Conservation (phyloP, 2,329 filamentous ascomycete genomes). For the Arthrobotrys conoides region DNA sequence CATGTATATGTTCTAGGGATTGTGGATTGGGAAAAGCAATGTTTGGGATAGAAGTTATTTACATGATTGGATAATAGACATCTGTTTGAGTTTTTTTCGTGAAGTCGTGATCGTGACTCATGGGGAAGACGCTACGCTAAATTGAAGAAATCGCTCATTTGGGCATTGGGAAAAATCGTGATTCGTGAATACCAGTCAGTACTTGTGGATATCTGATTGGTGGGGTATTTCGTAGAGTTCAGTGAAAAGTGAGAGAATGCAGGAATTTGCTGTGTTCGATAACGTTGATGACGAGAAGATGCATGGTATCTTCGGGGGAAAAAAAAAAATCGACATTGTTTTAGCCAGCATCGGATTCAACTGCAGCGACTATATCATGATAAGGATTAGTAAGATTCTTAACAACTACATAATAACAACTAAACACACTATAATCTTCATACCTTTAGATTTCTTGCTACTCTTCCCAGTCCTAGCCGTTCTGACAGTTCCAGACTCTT, state of each 20-base stretch:
- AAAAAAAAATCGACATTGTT: neutral
- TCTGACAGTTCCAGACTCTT: conserved; percentile 37
- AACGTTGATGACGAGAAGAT: neutral
- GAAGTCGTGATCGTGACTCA: conserved; percentile 24
- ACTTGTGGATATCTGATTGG: neutral
- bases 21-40: neutral
- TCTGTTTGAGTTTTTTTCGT: conserved; percentile 2
- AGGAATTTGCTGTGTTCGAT: neutral
- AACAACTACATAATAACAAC: neutral
- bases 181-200: neutral
- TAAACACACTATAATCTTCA: neutral
- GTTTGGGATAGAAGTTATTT: conserved; percentile 5
- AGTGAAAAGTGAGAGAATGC: neutral
- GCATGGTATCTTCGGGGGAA: neutral
- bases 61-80: conserved; percentile 13
- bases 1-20: neutral
- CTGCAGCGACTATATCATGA: neutral
- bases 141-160: conserved; percentile 31
- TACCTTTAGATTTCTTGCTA: conserved; percentile 34
- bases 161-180: neutral
- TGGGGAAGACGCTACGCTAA: conserved; percentile 19
- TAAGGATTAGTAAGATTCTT: neutral
- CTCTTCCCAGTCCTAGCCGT: conserved; percentile 24
- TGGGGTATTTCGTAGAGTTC: neutral
- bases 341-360: conserved; percentile 43